phyloP scores from a whole-genome alignment of 2,329 filamentous ascomycete species.

The Alternaria arbusti region DNA sequence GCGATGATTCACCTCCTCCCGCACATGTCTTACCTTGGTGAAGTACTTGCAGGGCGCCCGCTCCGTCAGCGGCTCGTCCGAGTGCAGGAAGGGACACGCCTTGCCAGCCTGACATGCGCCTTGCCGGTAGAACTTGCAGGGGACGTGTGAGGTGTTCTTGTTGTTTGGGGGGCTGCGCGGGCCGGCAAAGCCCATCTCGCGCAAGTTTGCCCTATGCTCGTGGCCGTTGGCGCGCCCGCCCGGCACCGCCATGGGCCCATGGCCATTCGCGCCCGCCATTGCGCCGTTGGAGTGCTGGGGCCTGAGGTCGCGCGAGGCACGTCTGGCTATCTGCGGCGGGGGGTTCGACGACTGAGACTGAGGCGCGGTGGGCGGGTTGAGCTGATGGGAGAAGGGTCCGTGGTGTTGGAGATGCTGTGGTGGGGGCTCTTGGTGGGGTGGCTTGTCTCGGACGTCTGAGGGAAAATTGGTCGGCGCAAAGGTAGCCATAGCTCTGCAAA shows the following conservation, averaged over 20 bases:
- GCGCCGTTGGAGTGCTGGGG: conserved; percentile 34
- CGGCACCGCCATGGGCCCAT: conserved; percentile 47
- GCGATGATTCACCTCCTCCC: background rate
- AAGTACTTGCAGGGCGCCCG: conserved; percentile 97
- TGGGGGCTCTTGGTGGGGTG: conserved; percentile 43
- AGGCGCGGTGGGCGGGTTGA: conserved; percentile 25
- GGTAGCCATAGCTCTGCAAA: conserved; percentile 32
- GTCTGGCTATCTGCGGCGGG: conserved; percentile 32
- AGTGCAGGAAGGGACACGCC: conserved; percentile 95
- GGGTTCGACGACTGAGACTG: conserved; percentile 25
- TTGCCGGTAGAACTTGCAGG: conserved; percentile 99
- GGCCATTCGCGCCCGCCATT: conserved; percentile 45
- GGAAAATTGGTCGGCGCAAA: conserved; percentile 32
- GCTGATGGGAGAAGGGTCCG: conserved; percentile 37
- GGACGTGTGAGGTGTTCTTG: conserved; percentile 87
- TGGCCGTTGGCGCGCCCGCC: conserved; percentile 42
- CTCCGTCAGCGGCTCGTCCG: conserved; percentile 81
- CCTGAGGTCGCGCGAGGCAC: conserved; percentile 41
- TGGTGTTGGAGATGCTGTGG: conserved; percentile 30
- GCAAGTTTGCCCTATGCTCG: conserved; percentile 39
- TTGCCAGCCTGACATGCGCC: conserved; percentile 95
- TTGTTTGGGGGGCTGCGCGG: conserved; percentile 58
- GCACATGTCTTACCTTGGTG: conserved; percentile 73
- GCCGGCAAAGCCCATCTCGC: conserved; percentile 48
- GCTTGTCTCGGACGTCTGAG: conserved; percentile 29